Evolutionary conservation across 305 asterid genomes (phyloP).

Genomic region (Solanum hybrid): DNA sequence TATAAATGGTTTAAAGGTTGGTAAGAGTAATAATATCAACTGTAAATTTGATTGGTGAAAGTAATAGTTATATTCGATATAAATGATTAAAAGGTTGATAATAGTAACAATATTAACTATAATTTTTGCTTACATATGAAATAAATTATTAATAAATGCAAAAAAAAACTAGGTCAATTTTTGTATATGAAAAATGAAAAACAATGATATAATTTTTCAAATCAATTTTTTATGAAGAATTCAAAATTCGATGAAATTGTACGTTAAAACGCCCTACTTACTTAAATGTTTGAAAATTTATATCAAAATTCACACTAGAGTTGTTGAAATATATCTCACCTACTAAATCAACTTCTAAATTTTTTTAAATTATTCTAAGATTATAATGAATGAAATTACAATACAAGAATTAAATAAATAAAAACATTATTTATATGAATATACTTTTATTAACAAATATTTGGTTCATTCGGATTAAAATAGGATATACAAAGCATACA

Average conservation of each 20-base stretch:
- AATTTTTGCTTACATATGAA: neutral
- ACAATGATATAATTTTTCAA: neutral
- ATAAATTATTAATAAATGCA: no score
- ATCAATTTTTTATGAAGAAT: no score
- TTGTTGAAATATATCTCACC: neutral
- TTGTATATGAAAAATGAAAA: neutral
- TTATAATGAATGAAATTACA: neutral
- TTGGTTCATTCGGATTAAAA: neutral
- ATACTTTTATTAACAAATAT: neutral
- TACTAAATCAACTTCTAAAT: neutral
- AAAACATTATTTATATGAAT: neutral
- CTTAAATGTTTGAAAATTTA: neutral
- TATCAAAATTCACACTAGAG: neutral
- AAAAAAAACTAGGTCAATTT: neutral
- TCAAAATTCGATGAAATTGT: no score
- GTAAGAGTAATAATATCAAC: neutral
- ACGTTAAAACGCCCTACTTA: neutral
- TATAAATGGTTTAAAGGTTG: neutral
- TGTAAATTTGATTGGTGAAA: no score
- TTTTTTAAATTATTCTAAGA: neutral
- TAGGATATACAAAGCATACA: neutral
- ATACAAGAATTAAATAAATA: neutral
- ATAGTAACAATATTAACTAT: no score
- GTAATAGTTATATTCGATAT: no score
- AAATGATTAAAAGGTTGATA: no score